Base-by-base conservation (phyloP, 1,284 basidiomycete genomes). In the Amylostereum areolatum region DNA sequence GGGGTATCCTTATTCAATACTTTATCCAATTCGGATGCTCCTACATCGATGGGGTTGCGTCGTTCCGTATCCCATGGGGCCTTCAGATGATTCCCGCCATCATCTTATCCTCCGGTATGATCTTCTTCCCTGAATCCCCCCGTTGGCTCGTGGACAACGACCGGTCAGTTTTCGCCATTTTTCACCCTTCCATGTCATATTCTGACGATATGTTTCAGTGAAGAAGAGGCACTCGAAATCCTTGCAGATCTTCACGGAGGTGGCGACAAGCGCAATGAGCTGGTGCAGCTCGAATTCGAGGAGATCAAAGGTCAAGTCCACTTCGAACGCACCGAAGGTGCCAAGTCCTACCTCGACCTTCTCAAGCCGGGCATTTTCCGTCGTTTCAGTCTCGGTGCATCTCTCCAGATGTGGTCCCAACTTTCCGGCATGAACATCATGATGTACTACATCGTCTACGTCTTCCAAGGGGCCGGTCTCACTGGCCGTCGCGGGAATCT, bases 51-150 rank as follows among this genome's bases (percentile, higher is more conserved):
- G 81, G 85, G 34, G 69, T 63, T 5, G 83, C 83, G 0, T 85
- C 84, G 0, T 89, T 87, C 75, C 81, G 87, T 30, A 83, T 90
- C 56, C 86, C 88, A 10, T 88, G 85, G 85, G 84, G 81, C 50
- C 68, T 90, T 24, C 87, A 89, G 61, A 76, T 85, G 70, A 85
- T 90, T 47, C 86, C 86, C 29, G 87, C 81, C 9, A 74, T 87
- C 51, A 53, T 89, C 8, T 74, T 89, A 31, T 78, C 77, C 42
- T 24, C 77, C n/a, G 84, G 86, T 43, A 89, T 90, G 85, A 49
- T 73, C 25, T 57, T 46, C 34, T 34, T 34, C n/a, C 45, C 45
- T n/a, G 45, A 46, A 10, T 46, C 45, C 25, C 36, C 24, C 29
- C 45, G 45, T 6, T 46, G 45, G 45, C 45, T 46, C 25, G 45